Percentiles rank a stretch among this genome's conserved stretches.
phyloP scores from a whole-genome alignment of 1,139 yeast genomes.

The Saccharomycopsis hybrid region DNA sequence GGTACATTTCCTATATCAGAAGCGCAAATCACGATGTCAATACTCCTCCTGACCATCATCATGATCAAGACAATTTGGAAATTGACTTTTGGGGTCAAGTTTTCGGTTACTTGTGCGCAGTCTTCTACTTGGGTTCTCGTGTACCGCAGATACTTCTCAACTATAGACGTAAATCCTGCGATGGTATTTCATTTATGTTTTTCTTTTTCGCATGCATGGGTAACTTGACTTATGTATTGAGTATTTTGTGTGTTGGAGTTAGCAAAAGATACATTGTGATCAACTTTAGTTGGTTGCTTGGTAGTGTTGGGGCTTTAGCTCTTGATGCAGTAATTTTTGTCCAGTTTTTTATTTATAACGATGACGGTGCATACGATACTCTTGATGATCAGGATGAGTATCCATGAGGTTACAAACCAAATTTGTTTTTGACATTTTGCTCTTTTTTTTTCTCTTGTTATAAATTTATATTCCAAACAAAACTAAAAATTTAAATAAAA shows the following conservation, averaged over 20 bases:
- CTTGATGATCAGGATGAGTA: constrained; percentile 12
- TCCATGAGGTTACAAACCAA: neutral
- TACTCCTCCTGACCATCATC: constrained; percentile 27
- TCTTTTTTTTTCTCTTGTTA: too few species aligned
- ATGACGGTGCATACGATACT: constrained; percentile 22
- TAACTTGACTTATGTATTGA: constrained; percentile 79
- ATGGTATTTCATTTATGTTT: constrained; percentile 87
- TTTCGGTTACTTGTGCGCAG: constrained; percentile 90
- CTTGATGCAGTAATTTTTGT: constrained; percentile 80
- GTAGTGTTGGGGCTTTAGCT: constrained; percentile 79
- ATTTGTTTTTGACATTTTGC: too few species aligned
- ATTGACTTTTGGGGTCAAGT: constrained; percentile 77
- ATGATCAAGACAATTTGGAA: constrained; percentile 34
- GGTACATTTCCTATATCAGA: constrained; percentile 60
- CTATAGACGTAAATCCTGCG: constrained; percentile 80
- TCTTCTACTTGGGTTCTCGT: constrained; percentile 78
- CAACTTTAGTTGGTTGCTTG: constrained; percentile 89
- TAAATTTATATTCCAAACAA: too few species aligned
- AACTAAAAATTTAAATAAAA: too few species aligned
- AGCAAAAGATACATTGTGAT: constrained; percentile 65
- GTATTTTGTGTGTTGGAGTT: constrained; percentile 71
- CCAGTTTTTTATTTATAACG: constrained; percentile 80
- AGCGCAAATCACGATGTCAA: constrained; percentile 24
- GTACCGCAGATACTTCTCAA: constrained; percentile 84
- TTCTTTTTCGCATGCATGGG: constrained; percentile 92